Conservation (phyloP, 164 flowering plant species). For the Umbilicus rupestris region DNA sequence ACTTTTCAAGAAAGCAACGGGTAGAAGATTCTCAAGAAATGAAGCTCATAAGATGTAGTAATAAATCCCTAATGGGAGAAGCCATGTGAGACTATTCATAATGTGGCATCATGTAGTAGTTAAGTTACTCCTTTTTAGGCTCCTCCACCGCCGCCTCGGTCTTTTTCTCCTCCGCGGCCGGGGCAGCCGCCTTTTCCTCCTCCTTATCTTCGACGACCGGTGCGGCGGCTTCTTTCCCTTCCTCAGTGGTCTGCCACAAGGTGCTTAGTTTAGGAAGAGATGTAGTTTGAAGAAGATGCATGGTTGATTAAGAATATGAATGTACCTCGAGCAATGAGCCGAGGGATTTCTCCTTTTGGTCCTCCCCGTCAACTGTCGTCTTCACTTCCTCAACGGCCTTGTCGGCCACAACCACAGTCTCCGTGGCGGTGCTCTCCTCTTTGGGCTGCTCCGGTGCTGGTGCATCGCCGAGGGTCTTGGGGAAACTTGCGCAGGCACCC, state of each 20-base stretch:
- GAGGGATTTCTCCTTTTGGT: background rate
- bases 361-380: background rate
- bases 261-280: background rate
- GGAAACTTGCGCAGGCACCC: background rate
- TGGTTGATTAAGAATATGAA: background rate
- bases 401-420: background rate
- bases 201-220: background rate
- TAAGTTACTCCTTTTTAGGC: background rate
- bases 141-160: background rate
- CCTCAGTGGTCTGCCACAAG: background rate
- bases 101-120: no score
- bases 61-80: no score
- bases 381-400: slow-evolving; percentile 9
- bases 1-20: no score
- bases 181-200: background rate
- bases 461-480: background rate
- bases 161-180: background rate
- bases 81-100: no score
- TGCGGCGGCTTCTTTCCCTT: background rate
- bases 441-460: background rate
- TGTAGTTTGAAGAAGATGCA: background rate
- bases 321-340: background rate
- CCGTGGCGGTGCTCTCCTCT: background rate
- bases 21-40: no score
- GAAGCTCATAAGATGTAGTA: no score